phyloP scores from a whole-genome alignment of 2,329 filamentous ascomycete genomes.

The Pseudodiploospora longispora region DNA sequence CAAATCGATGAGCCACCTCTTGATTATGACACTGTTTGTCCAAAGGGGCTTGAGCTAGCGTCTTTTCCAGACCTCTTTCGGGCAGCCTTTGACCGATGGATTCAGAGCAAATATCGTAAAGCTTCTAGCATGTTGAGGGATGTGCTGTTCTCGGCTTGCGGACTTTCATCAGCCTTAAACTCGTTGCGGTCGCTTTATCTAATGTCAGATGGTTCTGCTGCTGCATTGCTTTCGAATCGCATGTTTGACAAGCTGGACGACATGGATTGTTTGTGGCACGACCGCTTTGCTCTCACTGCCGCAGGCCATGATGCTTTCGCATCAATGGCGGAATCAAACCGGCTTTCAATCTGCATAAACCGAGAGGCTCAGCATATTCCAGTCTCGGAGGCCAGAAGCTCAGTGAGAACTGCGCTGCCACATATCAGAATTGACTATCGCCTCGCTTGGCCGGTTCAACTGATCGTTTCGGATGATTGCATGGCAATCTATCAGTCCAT shows the following conservation, averaged over 20 bases:
- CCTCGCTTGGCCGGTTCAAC: conserved; percentile 58
- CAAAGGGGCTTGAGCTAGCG: conserved; percentile 38
- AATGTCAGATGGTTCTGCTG: conserved; percentile 62
- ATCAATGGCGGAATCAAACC: conserved; percentile 47
- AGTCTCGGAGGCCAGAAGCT: conserved; percentile 41
- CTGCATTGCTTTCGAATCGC: conserved; percentile 56
- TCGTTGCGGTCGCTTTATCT: conserved; percentile 68
- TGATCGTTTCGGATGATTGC: conserved; percentile 62
- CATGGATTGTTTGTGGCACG: conserved; percentile 58
- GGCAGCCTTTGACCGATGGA: conserved; percentile 64
- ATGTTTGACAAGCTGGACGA: conserved; percentile 70
- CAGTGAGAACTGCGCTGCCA: conserved; percentile 50
- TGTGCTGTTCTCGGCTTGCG: conserved; percentile 61
- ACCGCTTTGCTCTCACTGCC: conserved; percentile 74
- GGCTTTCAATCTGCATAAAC: conserved; percentile 51
- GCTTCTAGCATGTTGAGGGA: conserved; percentile 59
- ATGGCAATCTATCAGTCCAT: conserved; percentile 61
- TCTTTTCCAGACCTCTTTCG: conserved; percentile 72
- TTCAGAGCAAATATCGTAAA: conserved; percentile 63
- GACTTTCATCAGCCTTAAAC: conserved; percentile 55
- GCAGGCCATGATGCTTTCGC: conserved; percentile 66
- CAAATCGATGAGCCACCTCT: conserved; percentile 36
- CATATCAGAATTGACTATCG: conserved; percentile 60
- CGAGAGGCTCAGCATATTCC: conserved; percentile 31
- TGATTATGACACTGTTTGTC: conserved; percentile 50